phyloP scores from a whole-genome alignment of 2,329 filamentous ascomycete genomes.

The Paracoccidioides lutzii region DNA sequence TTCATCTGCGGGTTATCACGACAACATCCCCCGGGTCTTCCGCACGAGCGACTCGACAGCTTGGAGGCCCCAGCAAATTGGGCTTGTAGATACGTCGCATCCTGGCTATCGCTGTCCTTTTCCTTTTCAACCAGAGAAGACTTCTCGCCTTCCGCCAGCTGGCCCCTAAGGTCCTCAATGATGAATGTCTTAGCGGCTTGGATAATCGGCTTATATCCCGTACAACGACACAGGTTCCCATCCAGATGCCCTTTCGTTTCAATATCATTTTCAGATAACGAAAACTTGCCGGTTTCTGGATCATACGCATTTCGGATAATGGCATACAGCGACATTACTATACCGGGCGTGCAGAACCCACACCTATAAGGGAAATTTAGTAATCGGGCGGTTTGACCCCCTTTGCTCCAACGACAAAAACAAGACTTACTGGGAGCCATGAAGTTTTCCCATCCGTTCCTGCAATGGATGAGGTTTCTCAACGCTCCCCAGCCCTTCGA shows the following conservation, averaged over 20 bases:
- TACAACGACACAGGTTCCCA: conserved; percentile 78
- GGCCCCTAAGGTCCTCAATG: conserved; percentile 37
- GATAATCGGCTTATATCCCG: conserved; percentile 73
- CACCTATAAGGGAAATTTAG: conserved; percentile 30
- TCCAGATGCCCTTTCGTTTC: conserved; percentile 68
- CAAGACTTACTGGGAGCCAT: conserved; percentile 55
- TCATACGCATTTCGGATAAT: conserved; percentile 59
- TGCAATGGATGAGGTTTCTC: conserved; percentile 70
- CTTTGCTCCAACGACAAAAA: neutral
- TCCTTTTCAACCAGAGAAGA: conserved; percentile 41
- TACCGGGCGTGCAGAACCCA: conserved; percentile 79
- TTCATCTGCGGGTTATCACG: conserved; percentile 10
- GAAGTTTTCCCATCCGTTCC: conserved; percentile 71
- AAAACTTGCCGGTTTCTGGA: conserved; percentile 60
- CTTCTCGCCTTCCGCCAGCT: conserved; percentile 35
- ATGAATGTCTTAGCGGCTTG: conserved; percentile 72
- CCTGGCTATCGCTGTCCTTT: conserved; percentile 44
- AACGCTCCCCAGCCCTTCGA: conserved; percentile 76
- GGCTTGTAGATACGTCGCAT: conserved; percentile 22
- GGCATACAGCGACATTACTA: conserved; percentile 51
- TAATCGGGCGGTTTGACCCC: neutral
- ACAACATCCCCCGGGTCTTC: conserved; percentile 18
- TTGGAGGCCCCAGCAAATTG: neutral
- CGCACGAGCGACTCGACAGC: conserved; percentile 11
- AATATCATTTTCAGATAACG: conserved; percentile 60